phyloP scores from a whole-genome alignment of 345 rosid genomes.

The Eucalyptus caleyi region DNA sequence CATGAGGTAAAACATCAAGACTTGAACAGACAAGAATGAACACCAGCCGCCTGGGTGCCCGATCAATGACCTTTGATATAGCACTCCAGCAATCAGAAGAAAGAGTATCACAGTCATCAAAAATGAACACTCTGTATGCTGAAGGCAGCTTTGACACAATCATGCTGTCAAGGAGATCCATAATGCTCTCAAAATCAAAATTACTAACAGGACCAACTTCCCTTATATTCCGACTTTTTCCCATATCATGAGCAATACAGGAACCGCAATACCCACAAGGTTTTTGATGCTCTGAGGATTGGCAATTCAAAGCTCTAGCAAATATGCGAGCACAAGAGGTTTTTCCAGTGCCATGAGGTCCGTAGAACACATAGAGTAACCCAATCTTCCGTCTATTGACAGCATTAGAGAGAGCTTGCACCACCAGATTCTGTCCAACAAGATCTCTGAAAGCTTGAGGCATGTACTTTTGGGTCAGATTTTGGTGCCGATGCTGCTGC shows the following conservation, averaged over 20 bases:
- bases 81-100: slow-evolving; percentile 79
- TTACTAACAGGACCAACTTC: slow-evolving; percentile 83
- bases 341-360: slow-evolving; percentile 97
- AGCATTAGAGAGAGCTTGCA: slow-evolving; percentile 88
- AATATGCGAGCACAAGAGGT: slow-evolving; percentile 89
- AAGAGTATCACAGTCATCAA: slow-evolving; percentile 77
- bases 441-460: slow-evolving; percentile 71
- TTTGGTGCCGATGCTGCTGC: slow-evolving; percentile 54
- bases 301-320: slow-evolving; percentile 90
- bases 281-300: slow-evolving; percentile 52
- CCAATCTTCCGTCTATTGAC: slow-evolving; percentile 67
- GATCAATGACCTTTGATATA: slow-evolving; percentile 68
- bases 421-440: slow-evolving; percentile 80
- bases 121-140: slow-evolving; percentile 59
- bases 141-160: slow-evolving; percentile 35
- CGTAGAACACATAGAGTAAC: slow-evolving; percentile 79
- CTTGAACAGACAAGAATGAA: slow-evolving; percentile 78
- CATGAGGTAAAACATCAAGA: slow-evolving; percentile 89
- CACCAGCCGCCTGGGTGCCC: slow-evolving; percentile 71
- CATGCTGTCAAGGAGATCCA: slow-evolving; percentile 61
- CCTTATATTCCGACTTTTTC: slow-evolving; percentile 56
- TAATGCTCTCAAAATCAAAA: slow-evolving; percentile 60
- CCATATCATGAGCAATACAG: slow-evolving; percentile 58
- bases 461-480: slow-evolving; percentile 72
- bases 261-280: slow-evolving; percentile 79